These are phyloP conservation scores for Eucalyptus cloeziana DNA, from an alignment of 345 rosid genomes.

Conservation along the genomic window DNA sequence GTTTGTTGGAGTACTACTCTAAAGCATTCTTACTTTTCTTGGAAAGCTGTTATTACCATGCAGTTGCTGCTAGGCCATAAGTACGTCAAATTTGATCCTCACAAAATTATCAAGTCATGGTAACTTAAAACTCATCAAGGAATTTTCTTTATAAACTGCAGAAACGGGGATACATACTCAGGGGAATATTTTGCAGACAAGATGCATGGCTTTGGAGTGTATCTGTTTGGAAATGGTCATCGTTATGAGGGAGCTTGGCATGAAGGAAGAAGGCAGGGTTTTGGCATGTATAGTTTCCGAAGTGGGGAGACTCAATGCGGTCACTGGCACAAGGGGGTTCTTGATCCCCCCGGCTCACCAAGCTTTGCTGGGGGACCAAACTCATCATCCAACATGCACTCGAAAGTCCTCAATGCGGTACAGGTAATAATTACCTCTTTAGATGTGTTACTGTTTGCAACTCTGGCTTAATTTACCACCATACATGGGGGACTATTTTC, in stretches of 20 bases:
- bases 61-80: background rate
- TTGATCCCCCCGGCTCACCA: slow-evolving; percentile 8
- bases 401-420: slow-evolving; percentile 26
- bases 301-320: slow-evolving; percentile 76
- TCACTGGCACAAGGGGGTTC: slow-evolving; percentile 61
- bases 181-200: slow-evolving; percentile 86
- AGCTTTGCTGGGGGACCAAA: slow-evolving; percentile 2
- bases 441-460: background rate
- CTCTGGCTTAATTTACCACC: background rate
- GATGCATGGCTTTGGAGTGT: slow-evolving; percentile 80
- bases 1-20: background rate
- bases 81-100: background rate
- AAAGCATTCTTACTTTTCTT: background rate
- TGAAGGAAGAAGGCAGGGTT: slow-evolving; percentile 85
- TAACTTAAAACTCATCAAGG: background rate
- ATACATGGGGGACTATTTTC: background rate
- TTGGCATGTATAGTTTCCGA: slow-evolving; percentile 68
- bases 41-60: background rate
- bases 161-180: slow-evolving; percentile 63
- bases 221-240: slow-evolving; percentile 71
- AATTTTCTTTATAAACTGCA: background rate
- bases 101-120: background rate
- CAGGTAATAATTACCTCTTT: slow-evolving; percentile 14
- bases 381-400: slow-evolving; percentile 4
- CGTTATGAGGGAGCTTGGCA: slow-evolving; percentile 87